Evolutionary conservation across 176 grass and related monocot species (phyloP).

Genomic region (Juncus effusus): DNA sequence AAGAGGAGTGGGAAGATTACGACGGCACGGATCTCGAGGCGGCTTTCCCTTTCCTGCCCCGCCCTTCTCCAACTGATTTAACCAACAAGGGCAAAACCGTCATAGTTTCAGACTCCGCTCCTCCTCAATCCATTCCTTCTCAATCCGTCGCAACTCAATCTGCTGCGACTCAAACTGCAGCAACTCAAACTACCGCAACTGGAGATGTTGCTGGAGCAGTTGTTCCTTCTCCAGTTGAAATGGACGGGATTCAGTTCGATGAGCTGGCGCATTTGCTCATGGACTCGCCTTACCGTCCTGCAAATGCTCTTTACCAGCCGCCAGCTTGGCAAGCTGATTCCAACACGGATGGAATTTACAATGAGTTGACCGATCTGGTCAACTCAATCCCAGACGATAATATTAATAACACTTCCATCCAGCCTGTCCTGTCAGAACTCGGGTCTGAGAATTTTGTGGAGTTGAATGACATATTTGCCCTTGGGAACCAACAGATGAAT

Average conservation of each 20-base stretch:
- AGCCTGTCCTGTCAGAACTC: conserved; percentile 29
- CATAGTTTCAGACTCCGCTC: conserved; percentile 2
- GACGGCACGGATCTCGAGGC: conserved; percentile 30
- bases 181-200: background rate
- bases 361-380: conserved; percentile 39
- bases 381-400: conserved; percentile 5
- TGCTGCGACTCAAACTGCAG: conserved; percentile 6
- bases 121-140: conserved; percentile 4
- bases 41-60: conserved; percentile 23
- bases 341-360: conserved; percentile 31
- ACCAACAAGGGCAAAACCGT: background rate
- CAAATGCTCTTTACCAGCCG: conserved; percentile 17
- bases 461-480: conserved; percentile 46
- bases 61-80: conserved; percentile 11
- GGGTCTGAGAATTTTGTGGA: conserved; percentile 43
- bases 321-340: conserved; percentile 30
- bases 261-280: conserved; percentile 43
- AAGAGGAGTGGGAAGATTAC: conserved; percentile 69
- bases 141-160: conserved; percentile 1
- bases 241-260: conserved; percentile 50
- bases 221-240: conserved; percentile 17
- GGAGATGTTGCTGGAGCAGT: background rate
- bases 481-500: background rate
- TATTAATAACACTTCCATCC: background rate
- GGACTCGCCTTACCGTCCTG: conserved; percentile 23